A percentile compares a stretch with the other conserved stretches of the same genome.
Conservation (phyloP, 2,329 filamentous ascomycete genomes). For the Cladosporium sp. region DNA sequence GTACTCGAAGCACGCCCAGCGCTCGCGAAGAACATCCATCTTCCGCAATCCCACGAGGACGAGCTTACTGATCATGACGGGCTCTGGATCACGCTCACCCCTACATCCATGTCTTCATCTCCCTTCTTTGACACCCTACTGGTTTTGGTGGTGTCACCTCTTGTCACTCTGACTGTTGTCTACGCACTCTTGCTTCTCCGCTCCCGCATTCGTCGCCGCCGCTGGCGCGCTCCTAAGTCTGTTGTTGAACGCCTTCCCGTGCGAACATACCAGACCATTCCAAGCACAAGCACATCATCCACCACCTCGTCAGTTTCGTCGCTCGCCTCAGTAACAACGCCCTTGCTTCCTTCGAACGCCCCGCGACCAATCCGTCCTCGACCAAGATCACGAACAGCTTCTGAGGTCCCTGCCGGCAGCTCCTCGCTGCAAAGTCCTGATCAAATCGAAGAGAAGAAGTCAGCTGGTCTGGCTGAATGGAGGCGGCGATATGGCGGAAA, state of each 20-base stretch:
- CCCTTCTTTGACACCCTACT: conserved; percentile 95
- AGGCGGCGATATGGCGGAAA: conserved; percentile 62
- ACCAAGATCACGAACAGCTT: conserved; percentile 66
- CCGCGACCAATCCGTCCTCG: conserved; percentile 49
- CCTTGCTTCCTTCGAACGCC: conserved; percentile 62
- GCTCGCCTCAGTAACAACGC: conserved; percentile 61
- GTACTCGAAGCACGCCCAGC: conserved; percentile 9
- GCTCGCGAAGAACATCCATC: conserved; percentile 12
- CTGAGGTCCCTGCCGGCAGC: conserved; percentile 51
- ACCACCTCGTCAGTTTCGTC: conserved; percentile 32
- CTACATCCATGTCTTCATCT: conserved; percentile 80
- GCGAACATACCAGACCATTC: conserved; percentile 87
- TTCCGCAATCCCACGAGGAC: conserved; percentile 14
- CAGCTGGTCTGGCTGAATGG: conserved; percentile 52
- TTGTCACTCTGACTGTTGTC: conserved; percentile 89
- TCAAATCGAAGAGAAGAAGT: conserved; percentile 55
- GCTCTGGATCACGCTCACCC: conserved; percentile 94
- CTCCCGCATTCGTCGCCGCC: conserved; percentile 80
- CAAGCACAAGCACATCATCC: conserved; percentile 60
- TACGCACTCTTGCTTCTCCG: conserved; percentile 85
- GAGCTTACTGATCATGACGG: conserved; percentile 60
- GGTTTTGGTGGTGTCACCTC: conserved; percentile 91
- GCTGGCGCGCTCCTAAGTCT: conserved; percentile 97
- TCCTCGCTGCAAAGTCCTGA: conserved; percentile 35
- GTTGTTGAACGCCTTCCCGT: conserved; percentile 94